Conservation (phyloP, 2,329 filamentous ascomycete species). For the Paramyrothecium sp. region DNA sequence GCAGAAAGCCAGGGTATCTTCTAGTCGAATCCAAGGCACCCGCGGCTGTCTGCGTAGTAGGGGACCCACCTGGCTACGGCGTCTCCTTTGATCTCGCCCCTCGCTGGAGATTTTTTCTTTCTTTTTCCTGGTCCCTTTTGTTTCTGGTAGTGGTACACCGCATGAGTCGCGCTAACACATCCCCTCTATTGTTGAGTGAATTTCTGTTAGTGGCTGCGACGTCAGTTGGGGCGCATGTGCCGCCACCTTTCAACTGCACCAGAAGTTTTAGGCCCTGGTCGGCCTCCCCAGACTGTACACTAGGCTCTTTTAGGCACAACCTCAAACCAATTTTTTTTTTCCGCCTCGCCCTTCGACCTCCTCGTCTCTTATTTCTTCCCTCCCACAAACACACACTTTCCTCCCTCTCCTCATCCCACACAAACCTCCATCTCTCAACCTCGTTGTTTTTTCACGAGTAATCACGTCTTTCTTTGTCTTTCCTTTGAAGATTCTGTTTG, state of each 20-base stretch:
- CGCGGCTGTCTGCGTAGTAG: neutral
- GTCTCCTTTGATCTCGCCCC: neutral
- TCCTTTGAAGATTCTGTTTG: conserved; percentile 46
- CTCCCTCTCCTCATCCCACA: conserved; percentile 18
- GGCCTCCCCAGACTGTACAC: conserved; percentile 12
- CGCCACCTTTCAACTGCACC: neutral
- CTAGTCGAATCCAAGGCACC: neutral
- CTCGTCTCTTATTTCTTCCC: conserved; percentile 28
- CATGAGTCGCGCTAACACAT: neutral
- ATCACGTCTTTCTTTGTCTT: conserved; percentile 37
- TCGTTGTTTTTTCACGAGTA: conserved; percentile 28
- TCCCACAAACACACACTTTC: conserved; percentile 27
- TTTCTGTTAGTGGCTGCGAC: neutral
- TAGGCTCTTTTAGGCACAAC: conserved; percentile 29
- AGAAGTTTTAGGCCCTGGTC: neutral
- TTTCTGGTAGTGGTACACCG: neutral
- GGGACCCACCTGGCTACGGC: neutral
- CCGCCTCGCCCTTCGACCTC: conserved; percentile 24
- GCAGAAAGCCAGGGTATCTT: too few relatives aligned
- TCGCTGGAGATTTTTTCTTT: neutral
- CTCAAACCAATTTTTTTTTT: conserved; percentile 32
- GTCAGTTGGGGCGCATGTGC: too few relatives aligned
- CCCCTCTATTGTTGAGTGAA: neutral
- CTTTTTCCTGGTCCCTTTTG: neutral
- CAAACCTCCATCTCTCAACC: conserved; percentile 27